Percentiles rank a stretch among this genome's conserved stretches.
Conservation (phyloP, 306 rosid genomes). For the Urtica urens region DNA sequence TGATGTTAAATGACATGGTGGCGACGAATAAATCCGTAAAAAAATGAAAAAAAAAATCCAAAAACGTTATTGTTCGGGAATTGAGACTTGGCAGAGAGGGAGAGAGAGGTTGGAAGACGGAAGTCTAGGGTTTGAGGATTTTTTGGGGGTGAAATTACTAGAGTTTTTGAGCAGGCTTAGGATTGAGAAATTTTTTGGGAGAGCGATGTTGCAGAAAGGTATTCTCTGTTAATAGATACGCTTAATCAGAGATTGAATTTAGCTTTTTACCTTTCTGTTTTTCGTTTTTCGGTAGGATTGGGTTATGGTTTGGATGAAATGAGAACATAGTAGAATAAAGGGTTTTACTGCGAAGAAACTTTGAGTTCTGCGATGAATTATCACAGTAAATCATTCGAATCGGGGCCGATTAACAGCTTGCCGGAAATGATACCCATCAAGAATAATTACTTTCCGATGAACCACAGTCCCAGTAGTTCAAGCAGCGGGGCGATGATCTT, state of each 20-base stretch:
- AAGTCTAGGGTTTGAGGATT: background rate
- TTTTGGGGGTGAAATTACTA: background rate
- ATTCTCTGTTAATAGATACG: background rate
- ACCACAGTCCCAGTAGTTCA: too few relatives aligned
- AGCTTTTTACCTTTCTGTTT: background rate
- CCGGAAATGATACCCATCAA: slow-evolving; percentile 83
- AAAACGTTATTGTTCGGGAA: too few relatives aligned
- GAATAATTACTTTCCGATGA: slow-evolving; percentile 45
- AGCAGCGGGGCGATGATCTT: slow-evolving; percentile 30
- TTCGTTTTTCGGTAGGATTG: background rate
- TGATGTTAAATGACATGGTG: too few relatives aligned
- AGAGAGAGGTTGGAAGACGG: background rate
- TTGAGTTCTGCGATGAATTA: slow-evolving; percentile 50
- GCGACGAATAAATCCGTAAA: too few relatives aligned
- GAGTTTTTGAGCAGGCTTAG: background rate
- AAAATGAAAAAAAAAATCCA: too few relatives aligned
- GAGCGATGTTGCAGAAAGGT: slow-evolving; percentile 1
- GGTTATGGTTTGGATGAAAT: slow-evolving; percentile 34
- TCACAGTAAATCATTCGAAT: slow-evolving; percentile 77
- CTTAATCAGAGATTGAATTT: background rate
- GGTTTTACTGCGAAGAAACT: slow-evolving; percentile 43
- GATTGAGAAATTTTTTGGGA: slow-evolving; percentile 7
- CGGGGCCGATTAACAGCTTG: slow-evolving; percentile 54
- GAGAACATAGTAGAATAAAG: slow-evolving; percentile 77
- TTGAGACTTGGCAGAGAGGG: too few relatives aligned